Evolutionary conservation across 2,329 filamentous ascomycete species (phyloP).

Genomic region (Metarhizium brunneum): DNA sequence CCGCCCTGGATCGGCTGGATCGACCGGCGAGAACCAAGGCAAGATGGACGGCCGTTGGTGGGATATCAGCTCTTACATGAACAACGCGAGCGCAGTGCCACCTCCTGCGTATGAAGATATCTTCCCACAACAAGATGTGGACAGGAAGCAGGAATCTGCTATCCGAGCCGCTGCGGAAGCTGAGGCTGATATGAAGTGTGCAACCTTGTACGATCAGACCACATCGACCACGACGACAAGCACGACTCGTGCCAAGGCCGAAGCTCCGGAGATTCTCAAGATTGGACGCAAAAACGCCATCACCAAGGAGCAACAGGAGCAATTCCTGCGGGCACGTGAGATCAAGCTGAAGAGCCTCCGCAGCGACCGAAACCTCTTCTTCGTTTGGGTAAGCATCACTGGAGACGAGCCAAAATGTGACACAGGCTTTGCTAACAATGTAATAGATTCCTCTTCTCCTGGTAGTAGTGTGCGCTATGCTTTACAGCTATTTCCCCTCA

Average conservation of each 20-base stretch:
- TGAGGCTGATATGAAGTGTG: constrained; percentile 49
- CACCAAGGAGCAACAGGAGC: constrained; percentile 56
- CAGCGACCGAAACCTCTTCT: constrained; percentile 57
- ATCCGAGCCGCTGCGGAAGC: constrained; percentile 48
- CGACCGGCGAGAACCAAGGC: constrained; percentile 27
- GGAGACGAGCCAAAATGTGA: background rate
- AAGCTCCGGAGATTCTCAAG: constrained; percentile 38
- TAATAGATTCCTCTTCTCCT: constrained; percentile 39
- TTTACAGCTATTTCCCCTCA: constrained; percentile 42
- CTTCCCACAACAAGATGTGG: constrained; percentile 49
- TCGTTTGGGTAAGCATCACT: constrained; percentile 51
- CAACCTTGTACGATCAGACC: constrained; percentile 39
- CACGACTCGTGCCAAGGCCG: constrained; percentile 28
- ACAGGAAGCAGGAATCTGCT: constrained; percentile 50
- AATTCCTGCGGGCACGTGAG: constrained; percentile 50
- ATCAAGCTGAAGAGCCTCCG: constrained; percentile 54
- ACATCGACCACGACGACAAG: constrained; percentile 15
- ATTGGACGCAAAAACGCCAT: constrained; percentile 56
- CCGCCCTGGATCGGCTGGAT: constrained; percentile 43
- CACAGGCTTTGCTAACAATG: background rate
- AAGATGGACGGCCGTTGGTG: constrained; percentile 54
- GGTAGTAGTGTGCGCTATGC: constrained; percentile 37
- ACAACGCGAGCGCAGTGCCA: constrained; percentile 34
- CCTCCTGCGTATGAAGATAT: constrained; percentile 76
- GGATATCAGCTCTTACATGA: constrained; percentile 51